Base-by-base conservation (phyloP, 139 green algal genomes). In the Tetradesmus obliquus region DNA sequence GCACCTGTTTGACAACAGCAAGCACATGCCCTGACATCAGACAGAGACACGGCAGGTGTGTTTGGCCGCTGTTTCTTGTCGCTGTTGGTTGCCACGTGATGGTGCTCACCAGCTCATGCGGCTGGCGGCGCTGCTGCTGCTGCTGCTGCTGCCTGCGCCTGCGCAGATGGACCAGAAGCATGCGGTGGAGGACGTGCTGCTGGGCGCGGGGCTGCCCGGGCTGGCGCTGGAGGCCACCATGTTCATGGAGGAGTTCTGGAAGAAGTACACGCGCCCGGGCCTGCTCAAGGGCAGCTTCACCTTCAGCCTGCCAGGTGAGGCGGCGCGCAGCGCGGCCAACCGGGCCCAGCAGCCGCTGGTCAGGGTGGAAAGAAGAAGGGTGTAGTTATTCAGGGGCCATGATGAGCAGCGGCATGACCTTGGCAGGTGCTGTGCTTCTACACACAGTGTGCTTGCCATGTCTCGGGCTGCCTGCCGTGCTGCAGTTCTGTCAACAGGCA, bases 231-330 rank as follows among this genome's bases (percentile, higher is more conserved):
- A 95, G 92, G 90, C 93, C 79, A 93, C 87, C 20, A 88, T 95
- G 88, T 95, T 95, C 90, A 94, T 94, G 91, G 93, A 94, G 80
- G 93, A 95, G 90, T 87, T 95, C 45, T 95, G 93, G 93, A 95
- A 95, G 88, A 90, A 86, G 79, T 95, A 95, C 88, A 95, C 93
- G 51, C 88, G 93, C 12, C 93, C 93, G 0, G 76, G 74, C 19
- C 92, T 94, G 79, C 81, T 94, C 17, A 91, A 93, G 66, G 93
- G 93, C 86, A 87, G 32, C 9, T 94, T 95, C 88, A 93, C 87
- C 13, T 94, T 91, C 74, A 93, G 86, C 90, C 88, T 91, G 54
- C 92, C 91, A 51, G 51, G 80, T 58, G 82, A 55, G 69, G 5
- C 32, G 32, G 32, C 32, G 32, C 32, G 55, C 45, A 13, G 80